These are phyloP conservation scores for Phytophthora sp. DNA, from an alignment of 352 stramenopile species.

Conservation along the genomic window DNA sequence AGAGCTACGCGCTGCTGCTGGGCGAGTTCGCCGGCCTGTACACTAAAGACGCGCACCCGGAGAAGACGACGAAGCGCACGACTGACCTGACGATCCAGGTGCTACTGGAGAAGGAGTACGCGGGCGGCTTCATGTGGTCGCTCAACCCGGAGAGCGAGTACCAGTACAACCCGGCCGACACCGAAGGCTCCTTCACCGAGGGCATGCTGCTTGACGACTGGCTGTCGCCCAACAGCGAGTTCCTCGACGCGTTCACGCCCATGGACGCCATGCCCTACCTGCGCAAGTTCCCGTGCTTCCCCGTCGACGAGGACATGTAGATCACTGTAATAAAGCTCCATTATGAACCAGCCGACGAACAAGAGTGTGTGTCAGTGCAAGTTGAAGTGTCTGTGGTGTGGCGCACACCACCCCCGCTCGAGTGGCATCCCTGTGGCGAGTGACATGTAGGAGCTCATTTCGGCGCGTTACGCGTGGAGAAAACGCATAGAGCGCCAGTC, in stretches of 20 bases:
- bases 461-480: constrained; percentile 13
- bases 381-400: not conserved
- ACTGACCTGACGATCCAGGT: constrained; percentile 76
- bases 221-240: constrained; percentile 74
- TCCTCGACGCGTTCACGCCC: constrained; percentile 64
- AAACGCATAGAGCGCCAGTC: not conserved
- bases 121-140: constrained; percentile 84
- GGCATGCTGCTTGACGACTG: constrained; percentile 80
- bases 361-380: too few relatives aligned
- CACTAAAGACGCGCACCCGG: constrained; percentile 64
- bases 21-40: constrained; percentile 82
- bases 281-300: constrained; percentile 70
- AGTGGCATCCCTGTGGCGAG: not conserved
- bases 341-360: too few relatives aligned
- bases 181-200: constrained; percentile 66
- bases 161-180: constrained; percentile 74
- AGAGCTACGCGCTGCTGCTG: constrained; percentile 58
- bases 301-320: constrained; percentile 21
- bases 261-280: constrained; percentile 76
- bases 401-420: not conserved
- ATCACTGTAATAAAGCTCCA: constrained; percentile 1
- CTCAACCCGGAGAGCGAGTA: constrained; percentile 83
- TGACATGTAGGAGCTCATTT: not conserved
- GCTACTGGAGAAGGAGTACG: constrained; percentile 67
- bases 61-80: constrained; percentile 76